These are phyloP conservation scores for Puccinia coronata DNA, from an alignment of 1,284 basidiomycete genomes.

Conservation along the genomic window DNA sequence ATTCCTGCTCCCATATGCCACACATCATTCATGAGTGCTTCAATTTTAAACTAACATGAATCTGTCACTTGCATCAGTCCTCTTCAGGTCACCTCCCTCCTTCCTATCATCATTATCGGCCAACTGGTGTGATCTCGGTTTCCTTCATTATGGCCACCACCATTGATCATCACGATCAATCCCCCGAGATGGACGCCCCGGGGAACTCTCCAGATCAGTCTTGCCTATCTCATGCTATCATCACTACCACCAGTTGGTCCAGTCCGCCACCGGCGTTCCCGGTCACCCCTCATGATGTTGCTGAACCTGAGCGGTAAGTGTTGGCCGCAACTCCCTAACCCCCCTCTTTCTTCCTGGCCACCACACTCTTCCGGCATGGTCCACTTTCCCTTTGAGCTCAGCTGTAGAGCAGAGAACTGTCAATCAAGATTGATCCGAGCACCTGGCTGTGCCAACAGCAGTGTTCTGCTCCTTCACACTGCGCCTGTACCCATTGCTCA, in stretches of 20 bases:
- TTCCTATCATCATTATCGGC: background rate
- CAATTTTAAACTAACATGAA: too few relatives aligned
- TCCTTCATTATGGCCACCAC: background rate
- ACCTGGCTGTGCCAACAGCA: background rate
- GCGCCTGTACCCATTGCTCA: too few relatives aligned
- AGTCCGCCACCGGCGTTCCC: background rate
- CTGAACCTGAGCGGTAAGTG: conserved; percentile 1
- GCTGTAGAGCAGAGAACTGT: background rate
- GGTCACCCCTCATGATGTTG: background rate
- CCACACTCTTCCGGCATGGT: background rate
- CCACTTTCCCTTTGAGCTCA: background rate
- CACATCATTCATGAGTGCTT: too few relatives aligned
- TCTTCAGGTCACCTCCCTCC: too few relatives aligned
- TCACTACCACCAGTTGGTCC: background rate
- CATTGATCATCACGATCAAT: background rate
- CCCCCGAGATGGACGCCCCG: background rate
- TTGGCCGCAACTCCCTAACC: background rate
- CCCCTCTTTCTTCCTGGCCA: background rate
- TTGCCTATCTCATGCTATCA: background rate
- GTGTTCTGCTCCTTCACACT: background rate
- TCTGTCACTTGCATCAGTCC: too few relatives aligned
- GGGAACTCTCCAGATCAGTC: background rate
- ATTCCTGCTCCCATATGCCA: too few relatives aligned
- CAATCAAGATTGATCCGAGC: too few relatives aligned
- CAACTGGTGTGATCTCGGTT: background rate